A percentile compares a stretch with the other conserved stretches of the same genome.
Evolutionary conservation across 2,329 filamentous ascomycete species (phyloP).

Genomic region (Mycosphaerella sp.): DNA sequence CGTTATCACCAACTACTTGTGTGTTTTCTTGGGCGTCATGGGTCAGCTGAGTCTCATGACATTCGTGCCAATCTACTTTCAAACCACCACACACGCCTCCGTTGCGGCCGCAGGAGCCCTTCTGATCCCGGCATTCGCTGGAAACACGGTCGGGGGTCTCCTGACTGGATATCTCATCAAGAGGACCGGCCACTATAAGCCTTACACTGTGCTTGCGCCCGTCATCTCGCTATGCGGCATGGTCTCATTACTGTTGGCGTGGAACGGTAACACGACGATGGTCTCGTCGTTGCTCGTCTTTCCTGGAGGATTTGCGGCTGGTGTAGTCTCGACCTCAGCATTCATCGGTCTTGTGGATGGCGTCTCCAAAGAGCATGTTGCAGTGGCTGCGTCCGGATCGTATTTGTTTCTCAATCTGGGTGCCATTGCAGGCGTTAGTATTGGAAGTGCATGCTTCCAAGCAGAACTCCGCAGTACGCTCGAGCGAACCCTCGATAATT

Average conservation of each 20-base stretch:
- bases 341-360: conserved; percentile 48
- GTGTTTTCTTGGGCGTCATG: conserved; percentile 48
- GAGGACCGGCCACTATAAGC: not conserved
- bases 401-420: conserved; percentile 44
- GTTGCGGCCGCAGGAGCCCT: conserved; percentile 55
- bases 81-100: conserved; percentile 53
- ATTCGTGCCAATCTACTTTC: conserved; percentile 62
- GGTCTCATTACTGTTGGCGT: conserved; percentile 47
- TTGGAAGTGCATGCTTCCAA: conserved; percentile 37
- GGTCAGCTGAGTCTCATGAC: conserved; percentile 60
- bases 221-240: conserved; percentile 48
- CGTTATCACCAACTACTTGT: conserved; percentile 49
- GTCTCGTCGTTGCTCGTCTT: conserved; percentile 31
- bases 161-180: conserved; percentile 53
- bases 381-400: conserved; percentile 45
- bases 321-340: conserved; percentile 41
- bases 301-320: conserved; percentile 50
- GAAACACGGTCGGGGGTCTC: conserved; percentile 60
- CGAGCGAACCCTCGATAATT: too few species aligned
- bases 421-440: conserved; percentile 37
- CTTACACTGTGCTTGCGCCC: conserved; percentile 43
- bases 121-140: conserved; percentile 60
- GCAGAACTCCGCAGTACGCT: conserved; percentile 22
- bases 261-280: conserved; percentile 54
- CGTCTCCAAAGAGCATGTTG: conserved; percentile 42